Percentiles rank a stretch among this genome's conserved stretches.
These are phyloP conservation scores for Saraca asoca DNA, from an alignment of 331 rosid genomes.

Conservation along the genomic window DNA sequence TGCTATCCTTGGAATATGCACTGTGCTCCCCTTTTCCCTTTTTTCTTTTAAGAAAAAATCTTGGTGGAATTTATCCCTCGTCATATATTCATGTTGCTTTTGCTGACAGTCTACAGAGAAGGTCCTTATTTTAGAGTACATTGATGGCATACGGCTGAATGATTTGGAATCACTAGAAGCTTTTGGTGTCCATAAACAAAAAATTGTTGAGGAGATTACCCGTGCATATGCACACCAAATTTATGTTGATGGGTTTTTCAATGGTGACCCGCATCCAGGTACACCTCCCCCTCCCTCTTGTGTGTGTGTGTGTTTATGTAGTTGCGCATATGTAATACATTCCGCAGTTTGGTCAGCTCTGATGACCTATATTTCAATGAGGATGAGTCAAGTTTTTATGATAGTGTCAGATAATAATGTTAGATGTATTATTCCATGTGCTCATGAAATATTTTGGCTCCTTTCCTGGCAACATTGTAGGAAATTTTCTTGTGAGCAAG, in stretches of 20 bases:
- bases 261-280: constrained; percentile 99
- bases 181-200: constrained; percentile 78
- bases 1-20: constrained; percentile 3
- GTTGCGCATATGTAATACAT: background rate
- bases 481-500: constrained; percentile 98
- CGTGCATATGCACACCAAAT: constrained; percentile 97
- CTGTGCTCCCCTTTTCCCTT: background rate
- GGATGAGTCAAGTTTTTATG: background rate
- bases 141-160: constrained; percentile 97
- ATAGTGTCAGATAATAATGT: background rate
- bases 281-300: constrained; percentile 14
- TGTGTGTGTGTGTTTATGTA: background rate
- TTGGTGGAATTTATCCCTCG: constrained; percentile 32
- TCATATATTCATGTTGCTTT: constrained; percentile 39
- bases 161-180: constrained; percentile 75
- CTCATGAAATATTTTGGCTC: constrained; percentile 28
- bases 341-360: constrained; percentile 8
- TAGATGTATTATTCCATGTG: constrained; percentile 25
- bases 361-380: constrained; percentile 8
- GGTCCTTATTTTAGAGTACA: constrained; percentile 82
- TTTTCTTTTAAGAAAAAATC: constrained; percentile 3
- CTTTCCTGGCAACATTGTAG: constrained; percentile 44
- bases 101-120: constrained; percentile 79
- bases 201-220: constrained; percentile 85
- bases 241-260: constrained; percentile 93